Percentiles rank a stretch among this genome's conserved stretches.
Conservation (phyloP, 129 eudicot genomes). For the Ambrosia artemisiifolia region DNA sequence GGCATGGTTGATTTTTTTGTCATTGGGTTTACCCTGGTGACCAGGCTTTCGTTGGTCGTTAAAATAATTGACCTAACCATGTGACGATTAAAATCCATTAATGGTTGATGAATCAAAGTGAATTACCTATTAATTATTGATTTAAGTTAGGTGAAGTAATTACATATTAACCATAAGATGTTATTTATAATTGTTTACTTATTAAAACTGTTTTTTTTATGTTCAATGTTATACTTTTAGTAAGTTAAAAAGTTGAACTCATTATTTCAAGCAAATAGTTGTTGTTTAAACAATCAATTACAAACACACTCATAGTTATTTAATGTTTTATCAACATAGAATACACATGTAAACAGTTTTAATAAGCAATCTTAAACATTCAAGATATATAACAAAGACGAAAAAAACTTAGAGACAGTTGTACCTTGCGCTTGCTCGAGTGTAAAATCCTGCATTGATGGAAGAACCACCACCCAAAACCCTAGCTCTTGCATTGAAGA, state of each 20-base stretch:
- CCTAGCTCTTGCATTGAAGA: constrained; percentile 78
- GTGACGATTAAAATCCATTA: not conserved
- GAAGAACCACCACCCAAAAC: constrained; percentile 89
- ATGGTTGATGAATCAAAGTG: not conserved
- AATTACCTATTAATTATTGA: too few species aligned
- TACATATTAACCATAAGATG: not conserved
- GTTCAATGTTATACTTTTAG: not conserved
- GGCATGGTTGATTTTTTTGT: too few species aligned
- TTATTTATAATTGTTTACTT: not conserved
- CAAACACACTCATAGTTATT: not conserved
- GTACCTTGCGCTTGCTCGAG: constrained; percentile 90
- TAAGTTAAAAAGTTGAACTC: not conserved
- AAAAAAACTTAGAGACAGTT: constrained; percentile 17
- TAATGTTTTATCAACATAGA: not conserved
- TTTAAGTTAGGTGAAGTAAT: too few species aligned
- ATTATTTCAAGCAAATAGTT: not conserved
- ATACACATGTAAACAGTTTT: not conserved
- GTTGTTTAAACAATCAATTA: not conserved
- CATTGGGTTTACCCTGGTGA: too few species aligned
- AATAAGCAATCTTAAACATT: not conserved
- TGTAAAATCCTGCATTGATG: constrained; percentile 96
- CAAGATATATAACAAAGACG: not conserved
- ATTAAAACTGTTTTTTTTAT: not conserved
- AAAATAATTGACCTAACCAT: not conserved
- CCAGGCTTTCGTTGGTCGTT: too few species aligned